phyloP scores from a whole-genome alignment of 352 stramenopile species.

The Phytophthora uliginosa region DNA sequence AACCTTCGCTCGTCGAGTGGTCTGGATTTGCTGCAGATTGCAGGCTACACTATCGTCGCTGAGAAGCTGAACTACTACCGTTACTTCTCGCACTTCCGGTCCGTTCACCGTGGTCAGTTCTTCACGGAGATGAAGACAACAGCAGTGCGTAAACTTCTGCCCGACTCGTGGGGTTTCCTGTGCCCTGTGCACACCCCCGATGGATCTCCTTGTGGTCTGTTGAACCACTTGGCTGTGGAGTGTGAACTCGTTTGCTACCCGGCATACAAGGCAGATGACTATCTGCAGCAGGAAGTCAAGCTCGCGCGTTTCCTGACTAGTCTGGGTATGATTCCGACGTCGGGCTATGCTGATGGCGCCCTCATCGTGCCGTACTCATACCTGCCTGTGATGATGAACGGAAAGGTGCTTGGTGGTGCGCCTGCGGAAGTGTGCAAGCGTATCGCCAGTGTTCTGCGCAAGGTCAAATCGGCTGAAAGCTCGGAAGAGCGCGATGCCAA shows the following conservation, averaged over 20 bases:
- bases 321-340: slow-evolving; percentile 87
- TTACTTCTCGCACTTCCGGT: slow-evolving; percentile 99
- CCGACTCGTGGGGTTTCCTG: slow-evolving; percentile 99
- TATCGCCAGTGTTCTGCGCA: slow-evolving; percentile 79
- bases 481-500: slow-evolving; percentile 67
- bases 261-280: slow-evolving; percentile 79
- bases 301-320: slow-evolving; percentile 79
- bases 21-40: slow-evolving; percentile 98
- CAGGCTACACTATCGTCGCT: slow-evolving; percentile 99
- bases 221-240: slow-evolving; percentile 98
- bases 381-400: slow-evolving; percentile 97
- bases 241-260: slow-evolving; percentile 88
- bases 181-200: slow-evolving; percentile 99
- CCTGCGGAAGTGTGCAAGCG: slow-evolving; percentile 87
- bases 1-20: slow-evolving; percentile 98
- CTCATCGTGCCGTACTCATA: slow-evolving; percentile 92
- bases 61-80: slow-evolving; percentile 99
- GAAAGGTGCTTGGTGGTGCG: slow-evolving; percentile 95
- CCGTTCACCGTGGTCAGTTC: slow-evolving; percentile 99
- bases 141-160: slow-evolving; percentile 98
- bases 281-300: slow-evolving; percentile 78
- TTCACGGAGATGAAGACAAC: slow-evolving; percentile 99
- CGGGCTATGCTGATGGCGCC: slow-evolving; percentile 84
- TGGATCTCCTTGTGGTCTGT: slow-evolving; percentile 98
- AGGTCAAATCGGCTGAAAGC: slow-evolving; percentile 71